phyloP scores from a whole-genome alignment of 805 yeast genomes.

The Yarrowia porcina region DNA sequence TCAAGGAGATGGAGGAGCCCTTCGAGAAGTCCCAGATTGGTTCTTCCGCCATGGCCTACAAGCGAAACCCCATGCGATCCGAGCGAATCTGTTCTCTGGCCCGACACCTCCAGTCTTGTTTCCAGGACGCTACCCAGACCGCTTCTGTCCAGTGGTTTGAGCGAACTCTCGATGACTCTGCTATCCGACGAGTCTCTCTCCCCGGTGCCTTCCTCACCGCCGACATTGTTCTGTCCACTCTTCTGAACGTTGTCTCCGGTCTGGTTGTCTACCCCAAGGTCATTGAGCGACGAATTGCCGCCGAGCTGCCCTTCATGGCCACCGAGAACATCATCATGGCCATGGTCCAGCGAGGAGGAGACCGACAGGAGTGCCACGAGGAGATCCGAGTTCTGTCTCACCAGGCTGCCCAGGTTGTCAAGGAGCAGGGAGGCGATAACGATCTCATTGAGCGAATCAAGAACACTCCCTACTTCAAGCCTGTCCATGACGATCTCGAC shows the following conservation, averaged over 20 bases:
- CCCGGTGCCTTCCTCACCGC: slow-evolving; percentile 97
- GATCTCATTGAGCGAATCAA: slow-evolving; percentile 88
- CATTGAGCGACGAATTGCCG: slow-evolving; percentile 88
- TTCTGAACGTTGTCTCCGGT: slow-evolving; percentile 89
- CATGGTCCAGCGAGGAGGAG: slow-evolving; percentile 96
- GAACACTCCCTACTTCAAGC: slow-evolving; percentile 75
- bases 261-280: slow-evolving; percentile 98
- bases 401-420: slow-evolving; percentile 95
- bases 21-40: slow-evolving; percentile 99
- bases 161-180: slow-evolving; percentile 97
- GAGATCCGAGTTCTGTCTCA: slow-evolving; percentile 94
- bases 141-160: slow-evolving; percentile 99
- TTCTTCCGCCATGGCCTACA: slow-evolving; percentile 97
- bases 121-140: slow-evolving; percentile 91
- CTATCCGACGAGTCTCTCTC: slow-evolving; percentile 92
- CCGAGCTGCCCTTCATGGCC: slow-evolving; percentile 99
- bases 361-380: slow-evolving; percentile 98
- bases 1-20: slow-evolving; percentile 97
- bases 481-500: slow-evolving; percentile 83
- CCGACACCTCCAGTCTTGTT: slow-evolving; percentile 88
- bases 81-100: slow-evolving; percentile 98
- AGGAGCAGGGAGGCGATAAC: slow-evolving; percentile 97
- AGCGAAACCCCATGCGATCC: slow-evolving; percentile 99
- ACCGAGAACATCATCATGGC: slow-evolving; percentile 99
- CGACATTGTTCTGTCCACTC: slow-evolving; percentile 84